These are phyloP conservation scores for Phaeosphaeriaceae sp. DNA, from an alignment of 2,329 filamentous ascomycete genomes.

Conservation along the genomic window DNA sequence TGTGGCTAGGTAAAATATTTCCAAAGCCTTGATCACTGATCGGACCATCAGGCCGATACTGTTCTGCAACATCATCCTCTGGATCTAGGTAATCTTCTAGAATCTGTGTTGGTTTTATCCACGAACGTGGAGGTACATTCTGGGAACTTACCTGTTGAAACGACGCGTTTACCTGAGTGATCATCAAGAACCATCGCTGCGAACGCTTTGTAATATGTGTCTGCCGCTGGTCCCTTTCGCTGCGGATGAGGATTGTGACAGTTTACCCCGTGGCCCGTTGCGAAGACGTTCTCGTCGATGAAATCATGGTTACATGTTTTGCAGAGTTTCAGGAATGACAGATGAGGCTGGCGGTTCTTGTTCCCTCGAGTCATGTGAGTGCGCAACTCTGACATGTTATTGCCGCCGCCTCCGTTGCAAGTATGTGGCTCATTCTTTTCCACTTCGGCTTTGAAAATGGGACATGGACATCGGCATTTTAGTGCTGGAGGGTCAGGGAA, in stretches of 20 bases:
- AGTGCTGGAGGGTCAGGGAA: not conserved
- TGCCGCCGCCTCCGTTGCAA: constrained; percentile 1
- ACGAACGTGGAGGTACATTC: not conserved
- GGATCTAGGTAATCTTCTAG: not conserved
- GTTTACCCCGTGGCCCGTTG: not conserved
- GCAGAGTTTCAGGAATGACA: constrained; percentile 15
- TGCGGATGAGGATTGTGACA: not conserved
- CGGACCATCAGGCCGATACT: not conserved
- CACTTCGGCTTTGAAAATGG: not conserved
- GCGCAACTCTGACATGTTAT: constrained; percentile 13
- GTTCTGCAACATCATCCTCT: not conserved
- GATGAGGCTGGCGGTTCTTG: constrained; percentile 1
- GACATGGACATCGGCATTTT: constrained; percentile 1
- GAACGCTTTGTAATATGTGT: not conserved
- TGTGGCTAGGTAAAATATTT: not conserved
- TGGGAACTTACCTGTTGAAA: not conserved
- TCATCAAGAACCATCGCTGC: not conserved
- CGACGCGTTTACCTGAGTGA: not conserved
- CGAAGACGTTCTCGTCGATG: constrained; percentile 1
- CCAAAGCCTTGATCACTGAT: not conserved
- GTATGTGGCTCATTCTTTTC: not conserved
- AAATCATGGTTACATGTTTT: constrained; percentile 19
- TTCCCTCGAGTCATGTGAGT: constrained; percentile 9
- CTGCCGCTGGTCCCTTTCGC: not conserved
- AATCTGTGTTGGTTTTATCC: not conserved